These are phyloP conservation scores for Salvia miltiorrhiza DNA, from an alignment of 257 asterid species.

Conservation along the genomic window DNA sequence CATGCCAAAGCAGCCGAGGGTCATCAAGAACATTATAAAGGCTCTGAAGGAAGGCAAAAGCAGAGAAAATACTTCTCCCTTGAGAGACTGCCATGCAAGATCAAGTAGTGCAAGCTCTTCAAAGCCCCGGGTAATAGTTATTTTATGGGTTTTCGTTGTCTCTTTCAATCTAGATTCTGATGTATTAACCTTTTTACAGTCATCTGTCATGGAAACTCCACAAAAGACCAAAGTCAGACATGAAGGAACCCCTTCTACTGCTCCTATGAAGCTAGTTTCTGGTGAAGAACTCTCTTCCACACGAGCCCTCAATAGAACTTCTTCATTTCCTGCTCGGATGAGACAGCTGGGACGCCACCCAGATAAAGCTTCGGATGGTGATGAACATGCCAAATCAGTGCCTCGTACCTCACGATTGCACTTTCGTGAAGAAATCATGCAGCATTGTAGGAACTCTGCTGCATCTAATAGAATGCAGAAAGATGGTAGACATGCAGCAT, in stretches of 20 bases:
- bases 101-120: conserved; percentile 36
- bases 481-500: conserved; percentile 58
- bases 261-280: conserved; percentile 37
- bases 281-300: conserved; percentile 46
- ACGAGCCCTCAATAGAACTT: conserved; percentile 36
- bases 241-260: conserved; percentile 44
- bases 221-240: conserved; percentile 54
- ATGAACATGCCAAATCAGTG: conserved; percentile 30
- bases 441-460: conserved; percentile 31
- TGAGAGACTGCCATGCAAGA: conserved; percentile 45
- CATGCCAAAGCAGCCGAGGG: conserved; percentile 58
- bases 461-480: conserved; percentile 44
- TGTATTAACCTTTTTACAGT: conserved; percentile 33
- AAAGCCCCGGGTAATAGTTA: conserved; percentile 61
- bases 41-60: conserved; percentile 72
- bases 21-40: conserved; percentile 59
- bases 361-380: conserved; percentile 27
- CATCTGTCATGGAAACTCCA: conserved; percentile 52
- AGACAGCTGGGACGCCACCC: conserved; percentile 40
- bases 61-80: conserved; percentile 65
- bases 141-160: neutral
- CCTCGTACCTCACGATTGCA: conserved; percentile 24
- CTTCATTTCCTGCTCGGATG: conserved; percentile 50
- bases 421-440: conserved; percentile 30
- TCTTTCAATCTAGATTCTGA: neutral